Conservation (phyloP, 441 rosid species). For the Erodium trifolium region DNA sequence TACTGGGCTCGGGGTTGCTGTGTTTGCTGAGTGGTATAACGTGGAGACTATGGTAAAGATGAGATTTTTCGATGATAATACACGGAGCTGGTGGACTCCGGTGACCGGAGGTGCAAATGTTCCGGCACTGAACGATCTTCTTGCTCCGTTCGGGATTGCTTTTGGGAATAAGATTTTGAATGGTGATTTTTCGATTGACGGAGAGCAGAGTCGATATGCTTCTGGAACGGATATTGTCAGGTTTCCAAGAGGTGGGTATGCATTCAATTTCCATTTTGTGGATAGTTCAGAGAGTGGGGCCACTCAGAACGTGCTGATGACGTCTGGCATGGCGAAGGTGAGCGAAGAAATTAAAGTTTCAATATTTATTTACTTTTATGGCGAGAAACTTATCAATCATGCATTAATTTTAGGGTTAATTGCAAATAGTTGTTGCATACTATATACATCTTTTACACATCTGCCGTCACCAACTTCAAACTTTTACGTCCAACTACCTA, state of each 20-base stretch:
- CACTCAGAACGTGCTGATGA: conserved; percentile 65
- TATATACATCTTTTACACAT: too few species aligned
- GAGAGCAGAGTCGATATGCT: conserved; percentile 96
- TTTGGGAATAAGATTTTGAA: conserved; percentile 94
- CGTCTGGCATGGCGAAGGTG: conserved; percentile 65
- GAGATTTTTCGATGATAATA: conserved; percentile 98
- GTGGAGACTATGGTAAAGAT: conserved; percentile 96
- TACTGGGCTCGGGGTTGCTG: conserved; percentile 74
- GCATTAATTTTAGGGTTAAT: too few species aligned
- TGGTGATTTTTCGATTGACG: conserved; percentile 87
- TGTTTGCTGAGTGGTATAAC: conserved; percentile 98
- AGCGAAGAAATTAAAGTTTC: neutral
- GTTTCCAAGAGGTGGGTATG: conserved; percentile 84
- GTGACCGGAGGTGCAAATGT: conserved; percentile 97
- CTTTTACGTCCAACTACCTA: too few species aligned
- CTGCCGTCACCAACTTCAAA: too few species aligned
- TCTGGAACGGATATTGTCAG: conserved; percentile 92
- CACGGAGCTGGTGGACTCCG: conserved; percentile 99
- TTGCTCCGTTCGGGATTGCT: conserved; percentile 95
- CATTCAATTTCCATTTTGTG: conserved; percentile 76
- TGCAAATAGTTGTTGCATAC: too few species aligned
- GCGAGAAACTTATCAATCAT: too few species aligned
- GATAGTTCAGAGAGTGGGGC: conserved; percentile 99
- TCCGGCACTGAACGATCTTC: conserved; percentile 87
- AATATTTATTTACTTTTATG: too few species aligned